Conservation (phyloP, 108 stramenopile species). For the Fistulifera solaris region DNA sequence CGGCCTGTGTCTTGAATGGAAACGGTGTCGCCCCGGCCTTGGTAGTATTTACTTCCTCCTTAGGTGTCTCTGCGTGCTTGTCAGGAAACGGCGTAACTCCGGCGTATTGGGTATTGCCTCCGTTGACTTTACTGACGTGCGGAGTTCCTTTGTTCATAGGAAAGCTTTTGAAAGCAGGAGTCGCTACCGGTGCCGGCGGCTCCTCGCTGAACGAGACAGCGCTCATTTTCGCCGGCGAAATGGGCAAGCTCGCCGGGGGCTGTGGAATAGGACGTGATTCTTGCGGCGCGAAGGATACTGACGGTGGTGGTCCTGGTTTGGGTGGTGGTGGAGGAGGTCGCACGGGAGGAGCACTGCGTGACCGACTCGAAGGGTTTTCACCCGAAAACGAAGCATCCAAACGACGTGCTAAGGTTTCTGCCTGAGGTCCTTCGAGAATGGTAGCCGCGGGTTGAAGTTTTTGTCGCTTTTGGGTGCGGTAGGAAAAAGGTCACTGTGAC, state of each 20-base stretch:
- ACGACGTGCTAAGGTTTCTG: not conserved
- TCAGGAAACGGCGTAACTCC: constrained; percentile 3
- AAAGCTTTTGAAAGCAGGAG: not conserved
- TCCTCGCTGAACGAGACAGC: not conserved
- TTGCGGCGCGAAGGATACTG: not conserved
- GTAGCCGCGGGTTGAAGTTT: not conserved
- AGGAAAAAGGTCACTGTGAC: constrained; percentile 10
- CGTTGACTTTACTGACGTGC: not conserved
- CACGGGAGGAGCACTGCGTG: not conserved
- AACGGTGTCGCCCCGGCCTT: not conserved
- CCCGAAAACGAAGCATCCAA: not conserved
- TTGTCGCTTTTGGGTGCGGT: constrained; percentile 1
- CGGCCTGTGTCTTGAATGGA: too few relatives aligned
- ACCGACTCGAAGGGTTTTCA: not conserved
- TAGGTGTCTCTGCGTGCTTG: not conserved
- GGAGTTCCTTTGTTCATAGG: not conserved
- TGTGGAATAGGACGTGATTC: not conserved
- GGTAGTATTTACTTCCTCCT: not conserved
- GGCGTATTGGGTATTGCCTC: not conserved
- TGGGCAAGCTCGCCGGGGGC: not conserved
- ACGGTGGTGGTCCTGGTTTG: not conserved
- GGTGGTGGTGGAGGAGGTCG: constrained; percentile 6
- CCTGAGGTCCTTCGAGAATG: not conserved
- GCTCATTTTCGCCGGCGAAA: not conserved
- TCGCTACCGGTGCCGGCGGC: not conserved